A percentile compares a stretch with the other conserved stretches of the same genome.
phyloP scores from a whole-genome alignment of 2,329 filamentous ascomycete genomes.

The Diatrype stigma region DNA sequence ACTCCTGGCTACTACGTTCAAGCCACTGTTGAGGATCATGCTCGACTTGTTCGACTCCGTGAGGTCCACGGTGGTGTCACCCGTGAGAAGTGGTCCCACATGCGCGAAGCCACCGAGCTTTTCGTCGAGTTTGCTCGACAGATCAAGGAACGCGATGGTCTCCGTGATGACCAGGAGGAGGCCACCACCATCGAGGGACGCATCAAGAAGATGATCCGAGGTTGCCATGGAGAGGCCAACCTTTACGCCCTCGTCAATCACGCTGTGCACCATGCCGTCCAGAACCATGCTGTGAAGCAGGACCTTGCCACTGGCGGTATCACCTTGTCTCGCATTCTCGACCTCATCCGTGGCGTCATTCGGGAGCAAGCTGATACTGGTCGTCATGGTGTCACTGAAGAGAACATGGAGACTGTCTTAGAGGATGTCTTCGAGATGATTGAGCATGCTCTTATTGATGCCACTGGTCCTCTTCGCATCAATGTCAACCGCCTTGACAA shows the following conservation, averaged over 20 bases:
- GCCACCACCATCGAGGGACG: slow-evolving; percentile 17
- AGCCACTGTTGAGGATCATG: slow-evolving; percentile 28
- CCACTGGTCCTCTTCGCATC: slow-evolving; percentile 11
- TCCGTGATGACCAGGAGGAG: slow-evolving; percentile 15
- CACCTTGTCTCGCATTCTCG: slow-evolving; percentile 11
- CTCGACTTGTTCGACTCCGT: slow-evolving; percentile 25
- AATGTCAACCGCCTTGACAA: slow-evolving; percentile 4
- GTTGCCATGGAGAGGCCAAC: slow-evolving; percentile 18
- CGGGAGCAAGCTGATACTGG: slow-evolving; percentile 37
- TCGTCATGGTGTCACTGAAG: slow-evolving; percentile 2
- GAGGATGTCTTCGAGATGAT: slow-evolving; percentile 20
- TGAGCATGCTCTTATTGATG: slow-evolving; percentile 15
- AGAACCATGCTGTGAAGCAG: slow-evolving; percentile 41
- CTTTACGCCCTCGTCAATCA: slow-evolving; percentile 25
- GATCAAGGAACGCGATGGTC: slow-evolving; percentile 33
- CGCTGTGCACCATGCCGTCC: slow-evolving; percentile 19
- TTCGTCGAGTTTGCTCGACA: slow-evolving; percentile 29
- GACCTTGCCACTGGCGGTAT: slow-evolving; percentile 29
- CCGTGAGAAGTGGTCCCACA: slow-evolving; percentile 13
- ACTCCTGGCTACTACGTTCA: slow-evolving; percentile 21
- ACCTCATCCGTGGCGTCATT: slow-evolving; percentile 11
- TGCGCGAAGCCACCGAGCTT: slow-evolving; percentile 10
- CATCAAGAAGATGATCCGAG: slow-evolving; percentile 19
- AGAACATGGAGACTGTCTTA: slow-evolving; percentile 17
- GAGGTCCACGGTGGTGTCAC: slow-evolving; percentile 15